Base-by-base conservation (phyloP, 2,329 filamentous ascomycete genomes). In the Aspergillaceae sp. region DNA sequence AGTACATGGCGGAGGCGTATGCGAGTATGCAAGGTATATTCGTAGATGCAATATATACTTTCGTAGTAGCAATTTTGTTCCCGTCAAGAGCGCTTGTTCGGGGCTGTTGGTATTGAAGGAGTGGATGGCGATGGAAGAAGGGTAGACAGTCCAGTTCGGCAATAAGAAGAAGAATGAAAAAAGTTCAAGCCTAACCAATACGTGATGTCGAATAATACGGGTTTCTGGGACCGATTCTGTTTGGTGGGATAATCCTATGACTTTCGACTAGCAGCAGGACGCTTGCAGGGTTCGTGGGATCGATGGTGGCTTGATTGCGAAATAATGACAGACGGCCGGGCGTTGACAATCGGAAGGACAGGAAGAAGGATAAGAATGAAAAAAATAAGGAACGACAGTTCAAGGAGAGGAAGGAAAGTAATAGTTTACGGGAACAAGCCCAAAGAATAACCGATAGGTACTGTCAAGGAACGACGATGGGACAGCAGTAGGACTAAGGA, bases 1-100 rank as follows among this genome's bases (percentile, higher is more conserved):
- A 73, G 61, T 65, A 73, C 70, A 73, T 73, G 45, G 38, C 62
- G 52, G 26, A 41, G 40, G 29, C 35, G 38, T 29, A 33, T 34
- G 28, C 34, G 11, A 47, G 10, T 50, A 19, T 32, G 34, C 32
- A 37, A 29, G 4, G 19, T 11, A 8, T 38, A 32, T 28, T 29
- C 41, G 41, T 26, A 40, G 32, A 45, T 46, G 28, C 9, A 11
- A 40, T 11, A 28, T 4, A 28, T 45, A 37, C 48, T 41, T 19
- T 19, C 19, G 19, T 19, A 19, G 19, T 19, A 19, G 19, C 19
- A 19, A 19, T 19, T 19, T 19, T 32, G 29, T n/a, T 41, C 40
- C 40, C 40, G 40, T 41, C 40, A 29, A 41, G 40, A 29, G 40
- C 10, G 27, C 27, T 26, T 44, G 44, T 45, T 48, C 42, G 29